Percentiles rank a stretch among this genome's conserved stretches.
These are phyloP conservation scores for Diaporthe citrichinensis DNA, from an alignment of 2,329 filamentous ascomycete genomes.

Conservation along the genomic window DNA sequence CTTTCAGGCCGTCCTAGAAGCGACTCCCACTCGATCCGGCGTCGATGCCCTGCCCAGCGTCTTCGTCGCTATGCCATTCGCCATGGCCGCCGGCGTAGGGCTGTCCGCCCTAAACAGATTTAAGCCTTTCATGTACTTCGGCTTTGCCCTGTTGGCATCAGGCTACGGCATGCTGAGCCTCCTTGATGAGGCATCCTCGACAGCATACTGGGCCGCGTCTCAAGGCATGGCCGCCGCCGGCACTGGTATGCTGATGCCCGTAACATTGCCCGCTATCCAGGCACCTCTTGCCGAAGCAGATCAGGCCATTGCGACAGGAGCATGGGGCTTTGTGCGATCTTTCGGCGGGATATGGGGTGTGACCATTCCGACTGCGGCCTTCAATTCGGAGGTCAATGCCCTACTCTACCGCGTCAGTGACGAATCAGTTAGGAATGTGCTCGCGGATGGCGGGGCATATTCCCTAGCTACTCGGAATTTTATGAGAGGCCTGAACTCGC, in stretches of 20 bases:
- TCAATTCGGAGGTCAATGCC: slow-evolving; percentile 41
- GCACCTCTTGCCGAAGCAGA: slow-evolving; percentile 54
- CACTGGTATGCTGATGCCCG: slow-evolving; percentile 55
- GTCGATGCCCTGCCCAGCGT: slow-evolving; percentile 3
- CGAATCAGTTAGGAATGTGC: neutral
- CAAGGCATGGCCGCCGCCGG: slow-evolving; percentile 58
- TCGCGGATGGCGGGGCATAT: slow-evolving; percentile 21
- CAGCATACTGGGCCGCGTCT: slow-evolving; percentile 56
- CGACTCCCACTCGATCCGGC: neutral
- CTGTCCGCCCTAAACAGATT: neutral
- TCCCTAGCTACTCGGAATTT: neutral
- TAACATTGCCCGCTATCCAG: slow-evolving; percentile 58
- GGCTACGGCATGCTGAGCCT: slow-evolving; percentile 49
- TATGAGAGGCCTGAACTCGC: neutral
- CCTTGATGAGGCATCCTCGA: slow-evolving; percentile 51
- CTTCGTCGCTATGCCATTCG: neutral
- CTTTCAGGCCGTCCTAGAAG: slow-evolving; percentile 14
- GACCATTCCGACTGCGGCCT: slow-evolving; percentile 58
- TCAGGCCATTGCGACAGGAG: slow-evolving; percentile 52
- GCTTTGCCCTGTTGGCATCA: neutral
- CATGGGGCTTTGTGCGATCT: slow-evolving; percentile 59
- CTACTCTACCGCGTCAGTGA: neutral
- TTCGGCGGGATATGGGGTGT: slow-evolving; percentile 63
- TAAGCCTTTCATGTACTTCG: neutral
- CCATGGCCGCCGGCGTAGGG: neutral